Evolutionary conservation across 2,329 filamentous ascomycete species (phyloP).

Genomic region (Aspergillus ochraceus): DNA sequence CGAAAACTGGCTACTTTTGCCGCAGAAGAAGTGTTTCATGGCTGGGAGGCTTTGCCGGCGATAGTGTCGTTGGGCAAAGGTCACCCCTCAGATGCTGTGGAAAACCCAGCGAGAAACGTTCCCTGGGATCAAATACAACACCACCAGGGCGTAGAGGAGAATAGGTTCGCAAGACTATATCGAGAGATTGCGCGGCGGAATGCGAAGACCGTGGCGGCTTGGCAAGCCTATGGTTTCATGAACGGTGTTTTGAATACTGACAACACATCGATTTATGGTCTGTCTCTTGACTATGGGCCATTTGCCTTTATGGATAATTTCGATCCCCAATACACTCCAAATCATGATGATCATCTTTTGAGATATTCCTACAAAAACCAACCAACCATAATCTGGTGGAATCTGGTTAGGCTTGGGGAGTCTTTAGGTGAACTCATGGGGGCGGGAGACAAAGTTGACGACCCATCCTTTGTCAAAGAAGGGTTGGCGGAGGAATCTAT

Average conservation of each 20-base stretch:
- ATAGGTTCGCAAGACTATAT: slow-evolving; percentile 83
- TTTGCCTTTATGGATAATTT: slow-evolving; percentile 99
- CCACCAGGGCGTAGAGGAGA: slow-evolving; percentile 68
- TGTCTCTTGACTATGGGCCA: slow-evolving; percentile 92
- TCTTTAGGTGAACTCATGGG: slow-evolving; percentile 85
- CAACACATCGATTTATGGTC: slow-evolving; percentile 86
- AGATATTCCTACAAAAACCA: slow-evolving; percentile 94
- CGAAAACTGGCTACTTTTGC: slow-evolving; percentile 77
- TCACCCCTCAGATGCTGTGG: slow-evolving; percentile 35
- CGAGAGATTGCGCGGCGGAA: slow-evolving; percentile 84
- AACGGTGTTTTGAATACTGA: slow-evolving; percentile 98
- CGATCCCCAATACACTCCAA: slow-evolving; percentile 90
- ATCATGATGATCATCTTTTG: slow-evolving; percentile 87
- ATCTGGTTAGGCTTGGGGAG: slow-evolving; percentile 87
- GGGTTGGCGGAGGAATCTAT: slow-evolving; percentile 71
- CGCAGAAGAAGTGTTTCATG: slow-evolving; percentile 81
- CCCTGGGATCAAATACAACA: slow-evolving; percentile 64
- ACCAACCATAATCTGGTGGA: slow-evolving; percentile 98
- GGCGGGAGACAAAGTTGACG: slow-evolving; percentile 70
- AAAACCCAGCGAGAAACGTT: slow-evolving; percentile 55
- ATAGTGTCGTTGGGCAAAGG: slow-evolving; percentile 49
- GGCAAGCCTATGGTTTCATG: slow-evolving; percentile 99
- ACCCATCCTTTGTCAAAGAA: slow-evolving; percentile 66
- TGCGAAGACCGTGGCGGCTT: slow-evolving; percentile 81
- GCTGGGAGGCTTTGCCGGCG: slow-evolving; percentile 80